Conservation (phyloP, 192 early-diverging fungal species). For the Jimgerdemannia lactiflua region DNA sequence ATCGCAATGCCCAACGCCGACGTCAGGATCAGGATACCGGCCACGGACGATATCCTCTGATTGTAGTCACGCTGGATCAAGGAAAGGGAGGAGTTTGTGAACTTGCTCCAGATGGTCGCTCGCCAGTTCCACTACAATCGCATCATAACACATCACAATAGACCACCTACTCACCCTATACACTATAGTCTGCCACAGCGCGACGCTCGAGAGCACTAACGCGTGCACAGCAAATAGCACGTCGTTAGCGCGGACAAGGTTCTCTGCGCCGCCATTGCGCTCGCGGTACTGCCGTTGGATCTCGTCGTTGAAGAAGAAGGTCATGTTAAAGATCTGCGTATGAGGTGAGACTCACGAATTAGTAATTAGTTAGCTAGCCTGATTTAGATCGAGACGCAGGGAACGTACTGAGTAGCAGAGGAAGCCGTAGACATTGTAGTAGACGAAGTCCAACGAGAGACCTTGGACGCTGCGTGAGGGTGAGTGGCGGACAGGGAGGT, state of each 20-base stretch:
- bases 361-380: neutral
- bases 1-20: conserved; percentile 28
- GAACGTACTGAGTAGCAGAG: conserved; percentile 68
- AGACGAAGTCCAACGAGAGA: conserved; percentile 87
- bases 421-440: conserved; percentile 87
- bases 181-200: conserved; percentile 58
- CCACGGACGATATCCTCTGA: conserved; percentile 41
- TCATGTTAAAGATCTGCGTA: conserved; percentile 66
- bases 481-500: neutral
- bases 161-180: conserved; percentile 55
- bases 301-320: conserved; percentile 63
- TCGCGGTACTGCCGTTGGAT: conserved; percentile 70
- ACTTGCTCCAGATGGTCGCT: neutral
- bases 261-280: conserved; percentile 63
- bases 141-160: neutral
- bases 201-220: conserved; percentile 55
- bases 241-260: conserved; percentile 80
- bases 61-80: conserved; percentile 26
- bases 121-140: neutral
- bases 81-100: neutral
- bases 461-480: conserved; percentile 60
- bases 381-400: neutral
- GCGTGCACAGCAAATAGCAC: conserved; percentile 90
- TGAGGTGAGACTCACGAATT: neutral
- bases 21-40: conserved; percentile 33